Evolutionary conservation across 108 stramenopile species (phyloP), one percentile per base, ranked within the genome.

Genomic region (Pseudonitzschia delicatissima): DNA sequence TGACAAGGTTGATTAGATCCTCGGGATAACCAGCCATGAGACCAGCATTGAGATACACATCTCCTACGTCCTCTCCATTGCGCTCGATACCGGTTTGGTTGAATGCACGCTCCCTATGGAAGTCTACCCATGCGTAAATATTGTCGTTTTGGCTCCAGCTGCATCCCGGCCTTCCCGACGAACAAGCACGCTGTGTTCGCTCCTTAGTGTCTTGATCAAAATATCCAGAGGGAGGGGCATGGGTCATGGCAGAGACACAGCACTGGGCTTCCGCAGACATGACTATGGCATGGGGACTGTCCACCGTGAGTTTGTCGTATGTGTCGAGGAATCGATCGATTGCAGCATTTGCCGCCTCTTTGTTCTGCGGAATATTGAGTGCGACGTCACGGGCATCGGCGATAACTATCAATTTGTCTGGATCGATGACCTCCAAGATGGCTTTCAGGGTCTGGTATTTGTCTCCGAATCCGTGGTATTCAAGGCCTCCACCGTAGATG

Each of bases 181-280:
- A 15, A 34, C 64, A 64, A 2, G 64, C 64, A 7, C 64, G 45
- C 32, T 31, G 9, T 4, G 4, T 32, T 2, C 64, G 64, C 26
- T 64, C 48, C 15, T 29, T 18, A 13, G 44, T 48, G 1, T 48
- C 20, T 15, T 45, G 64, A 49, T 64, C 64, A 23, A 64, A 64
- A 18, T 64, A 64, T 2, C 48, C 64, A 23, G 27, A 4, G 12
- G 64, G 64, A 32, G 28, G 48, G 25, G 64, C 64, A 29, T 64
- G 64, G 2, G 47, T 48, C 64, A 64, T 64, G 28, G 64, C 64
- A 26, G 64, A 64, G 21, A 64, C 64, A 45, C 64, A 64, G 29
- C 64, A 64, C 32, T 64, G 64, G 9, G 26, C 29, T 29, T 64
- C 64, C 15, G 64, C 64, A 27, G 64, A 64, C 47, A 64, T 48